Conservation (phyloP, 2,329 filamentous ascomycete genomes). For the Paraphaeosphaeria sporulosa region DNA sequence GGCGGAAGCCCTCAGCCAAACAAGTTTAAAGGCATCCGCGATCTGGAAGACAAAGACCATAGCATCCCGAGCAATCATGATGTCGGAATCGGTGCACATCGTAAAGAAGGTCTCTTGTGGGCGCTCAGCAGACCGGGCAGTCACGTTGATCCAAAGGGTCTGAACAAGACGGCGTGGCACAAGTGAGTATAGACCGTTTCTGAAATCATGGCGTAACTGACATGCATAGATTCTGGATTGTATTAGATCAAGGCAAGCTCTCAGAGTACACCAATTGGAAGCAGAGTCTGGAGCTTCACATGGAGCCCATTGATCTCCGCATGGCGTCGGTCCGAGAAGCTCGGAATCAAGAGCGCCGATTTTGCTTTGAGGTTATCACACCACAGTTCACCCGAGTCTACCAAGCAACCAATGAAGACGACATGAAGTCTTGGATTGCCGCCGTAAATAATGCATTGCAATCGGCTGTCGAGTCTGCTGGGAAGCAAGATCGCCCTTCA, state of each 20-base stretch:
- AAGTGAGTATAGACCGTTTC: conserved; percentile 73
- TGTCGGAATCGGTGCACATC: conserved; percentile 68
- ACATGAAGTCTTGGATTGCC: conserved; percentile 96
- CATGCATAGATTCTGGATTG: conserved; percentile 86
- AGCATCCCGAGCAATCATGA: conserved; percentile 48
- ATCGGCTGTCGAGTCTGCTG: conserved; percentile 87
- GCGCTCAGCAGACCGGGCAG: conserved; percentile 90
- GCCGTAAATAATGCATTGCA: conserved; percentile 98
- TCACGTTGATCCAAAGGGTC: conserved; percentile 91
- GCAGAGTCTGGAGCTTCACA: conserved; percentile 93
- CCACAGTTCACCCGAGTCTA: conserved; percentile 96
- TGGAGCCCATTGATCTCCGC: conserved; percentile 95
- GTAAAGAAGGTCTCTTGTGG: conserved; percentile 95
- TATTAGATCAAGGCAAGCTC: conserved; percentile 93
- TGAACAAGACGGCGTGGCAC: conserved; percentile 98
- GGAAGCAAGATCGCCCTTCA: conserved; percentile 57
- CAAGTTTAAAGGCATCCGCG: conserved; percentile 89
- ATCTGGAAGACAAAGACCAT: conserved; percentile 83
- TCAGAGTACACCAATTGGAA: conserved; percentile 99
- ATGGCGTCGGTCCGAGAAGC: conserved; percentile 98
- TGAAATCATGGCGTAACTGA: conserved; percentile 33
- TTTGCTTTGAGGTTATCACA: conserved; percentile 98
- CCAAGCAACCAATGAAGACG: conserved; percentile 96
- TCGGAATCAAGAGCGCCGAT: conserved; percentile 89
- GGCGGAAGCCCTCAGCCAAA: conserved; percentile 52